Evolutionary conservation across 495 filamentous ascomycete species (phyloP).

Genomic region (Paragyromitra xinjiangensis): DNA sequence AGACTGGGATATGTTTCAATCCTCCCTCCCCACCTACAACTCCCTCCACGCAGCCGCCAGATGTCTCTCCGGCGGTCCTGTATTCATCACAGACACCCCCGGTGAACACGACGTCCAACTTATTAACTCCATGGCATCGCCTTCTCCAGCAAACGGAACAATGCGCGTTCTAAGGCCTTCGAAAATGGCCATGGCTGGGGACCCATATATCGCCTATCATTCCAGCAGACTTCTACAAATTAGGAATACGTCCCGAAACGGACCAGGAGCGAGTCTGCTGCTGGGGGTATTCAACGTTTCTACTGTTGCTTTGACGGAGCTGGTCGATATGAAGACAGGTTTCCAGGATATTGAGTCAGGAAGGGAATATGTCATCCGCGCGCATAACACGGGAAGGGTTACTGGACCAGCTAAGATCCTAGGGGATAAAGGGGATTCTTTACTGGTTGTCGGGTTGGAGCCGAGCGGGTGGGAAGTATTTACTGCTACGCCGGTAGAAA

Average conservation of each 20-base stretch:
- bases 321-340: conserved; percentile 20
- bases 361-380: conserved; percentile 40
- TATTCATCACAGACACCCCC: conserved; percentile 90
- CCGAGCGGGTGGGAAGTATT: conserved; percentile 44
- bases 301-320: conserved; percentile 27
- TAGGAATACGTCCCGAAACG: conserved; percentile 14
- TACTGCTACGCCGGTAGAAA: conserved; percentile 33
- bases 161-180: conserved; percentile 31
- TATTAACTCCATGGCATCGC: conserved; percentile 71
- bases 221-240: conserved; percentile 28
- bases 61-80: conserved; percentile 85
- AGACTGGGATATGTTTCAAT: conserved; percentile 99
- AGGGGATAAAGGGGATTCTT: conserved; percentile 3
- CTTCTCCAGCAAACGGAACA: background rate
- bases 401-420: background rate
- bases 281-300: conserved; percentile 46
- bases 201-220: conserved; percentile 39
- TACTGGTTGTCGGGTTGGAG: conserved; percentile 36
- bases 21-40: conserved; percentile 72
- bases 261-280: background rate
- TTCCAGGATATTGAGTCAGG: background rate
- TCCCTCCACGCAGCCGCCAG: conserved; percentile 87
- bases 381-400: conserved; percentile 11
- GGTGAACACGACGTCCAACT: conserved; percentile 77
- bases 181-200: conserved; percentile 35